These are phyloP conservation scores for Rhexocercosporidium sp. DNA, from an alignment of 2,329 filamentous ascomycete species.

Conservation along the genomic window DNA sequence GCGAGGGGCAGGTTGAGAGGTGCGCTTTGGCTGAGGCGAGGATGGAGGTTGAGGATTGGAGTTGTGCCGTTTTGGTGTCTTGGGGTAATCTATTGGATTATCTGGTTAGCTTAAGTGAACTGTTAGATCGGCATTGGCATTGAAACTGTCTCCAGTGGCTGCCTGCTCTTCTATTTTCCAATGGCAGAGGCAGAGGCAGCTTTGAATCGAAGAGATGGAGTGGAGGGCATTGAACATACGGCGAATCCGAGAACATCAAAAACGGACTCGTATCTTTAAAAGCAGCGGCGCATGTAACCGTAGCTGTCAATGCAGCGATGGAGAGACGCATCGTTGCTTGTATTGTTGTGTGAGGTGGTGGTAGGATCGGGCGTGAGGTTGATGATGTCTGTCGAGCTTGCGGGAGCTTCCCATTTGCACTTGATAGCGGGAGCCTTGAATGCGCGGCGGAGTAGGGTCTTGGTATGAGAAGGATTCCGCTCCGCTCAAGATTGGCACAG, in stretches of 20 bases:
- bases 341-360: conserved; percentile 5
- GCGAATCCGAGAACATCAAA: conserved; percentile 76
- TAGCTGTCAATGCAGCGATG: conserved; percentile 55
- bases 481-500: not conserved
- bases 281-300: conserved; percentile 66
- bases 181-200: not conserved
- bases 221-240: conserved; percentile 29
- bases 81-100: conserved; percentile 3
- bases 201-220: not conserved
- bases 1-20: conserved; percentile 72
- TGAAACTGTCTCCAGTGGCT: not conserved
- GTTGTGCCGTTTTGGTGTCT: conserved; percentile 22
- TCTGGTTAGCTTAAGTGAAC: not conserved
- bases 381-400: conserved; percentile 25
- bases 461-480: not conserved
- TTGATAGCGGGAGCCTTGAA: conserved; percentile 9
- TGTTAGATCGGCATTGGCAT: not conserved
- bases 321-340: conserved; percentile 59
- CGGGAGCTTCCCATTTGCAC: conserved; percentile 6
- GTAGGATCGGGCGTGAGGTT: not conserved
- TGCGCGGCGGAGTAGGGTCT: not conserved
- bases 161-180: not conserved
- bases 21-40: conserved; percentile 43
- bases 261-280: conserved; percentile 91
- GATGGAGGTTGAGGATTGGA: conserved; percentile 34